These are phyloP conservation scores for Geosmithia morbida DNA, from an alignment of 2,329 filamentous ascomycete genomes.

Conservation along the genomic window DNA sequence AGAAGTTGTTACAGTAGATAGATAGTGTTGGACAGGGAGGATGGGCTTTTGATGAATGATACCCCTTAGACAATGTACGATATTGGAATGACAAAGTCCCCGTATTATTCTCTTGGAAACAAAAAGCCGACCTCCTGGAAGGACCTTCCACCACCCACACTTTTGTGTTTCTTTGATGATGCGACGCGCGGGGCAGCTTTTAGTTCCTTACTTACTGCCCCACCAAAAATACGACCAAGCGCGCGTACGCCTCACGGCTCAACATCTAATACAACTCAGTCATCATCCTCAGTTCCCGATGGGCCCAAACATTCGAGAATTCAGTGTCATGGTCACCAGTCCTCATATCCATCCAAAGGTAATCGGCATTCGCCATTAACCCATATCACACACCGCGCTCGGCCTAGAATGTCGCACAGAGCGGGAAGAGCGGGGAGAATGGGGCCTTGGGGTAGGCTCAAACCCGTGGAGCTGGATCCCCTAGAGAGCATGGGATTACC, in stretches of 20 bases:
- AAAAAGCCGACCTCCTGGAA: neutral
- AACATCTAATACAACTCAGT: neutral
- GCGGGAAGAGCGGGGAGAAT: constrained; percentile 5
- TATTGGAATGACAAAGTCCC: neutral
- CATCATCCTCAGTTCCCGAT: neutral
- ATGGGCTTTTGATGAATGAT: neutral
- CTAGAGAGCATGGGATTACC: constrained; percentile 73
- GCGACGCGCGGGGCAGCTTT: neutral
- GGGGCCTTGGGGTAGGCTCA: constrained; percentile 55
- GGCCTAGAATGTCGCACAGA: neutral
- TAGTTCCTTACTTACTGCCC: neutral
- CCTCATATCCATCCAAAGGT: too few relatives aligned
- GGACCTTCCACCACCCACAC: neutral
- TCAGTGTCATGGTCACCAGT: neutral
- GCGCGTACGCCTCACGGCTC: neutral
- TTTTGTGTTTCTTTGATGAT: neutral
- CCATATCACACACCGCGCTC: neutral
- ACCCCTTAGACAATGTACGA: neutral
- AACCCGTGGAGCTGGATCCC: constrained; percentile 59
- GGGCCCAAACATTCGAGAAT: neutral
- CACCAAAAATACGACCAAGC: neutral
- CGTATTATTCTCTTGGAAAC: neutral
- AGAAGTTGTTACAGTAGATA: neutral
- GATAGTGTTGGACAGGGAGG: neutral
- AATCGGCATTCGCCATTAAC: neutral